Conservation (phyloP, 192 early-diverging fungal species). For the Coemansia reversa region DNA sequence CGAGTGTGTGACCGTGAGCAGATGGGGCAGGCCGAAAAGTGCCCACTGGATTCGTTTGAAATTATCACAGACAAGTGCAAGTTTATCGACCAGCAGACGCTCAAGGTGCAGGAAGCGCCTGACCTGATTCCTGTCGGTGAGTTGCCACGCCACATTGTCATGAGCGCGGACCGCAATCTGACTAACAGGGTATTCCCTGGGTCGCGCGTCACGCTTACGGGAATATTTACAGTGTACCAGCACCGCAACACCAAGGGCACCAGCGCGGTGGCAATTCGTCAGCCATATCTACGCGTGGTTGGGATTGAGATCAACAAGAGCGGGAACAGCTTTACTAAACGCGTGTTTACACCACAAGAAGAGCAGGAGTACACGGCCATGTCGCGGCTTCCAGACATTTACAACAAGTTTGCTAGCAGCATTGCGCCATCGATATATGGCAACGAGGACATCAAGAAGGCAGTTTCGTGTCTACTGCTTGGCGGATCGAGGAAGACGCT, state of each 20-base stretch:
- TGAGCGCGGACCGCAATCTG: slow-evolving; percentile 85
- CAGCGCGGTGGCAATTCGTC: slow-evolving; percentile 85
- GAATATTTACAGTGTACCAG: slow-evolving; percentile 93
- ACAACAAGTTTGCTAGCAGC: slow-evolving; percentile 84
- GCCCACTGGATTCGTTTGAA: slow-evolving; percentile 84
- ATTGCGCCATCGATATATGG: slow-evolving; percentile 98
- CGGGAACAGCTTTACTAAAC: slow-evolving; percentile 60
- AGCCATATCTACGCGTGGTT: slow-evolving; percentile 91
- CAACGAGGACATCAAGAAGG: slow-evolving; percentile 94
- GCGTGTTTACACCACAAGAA: slow-evolving; percentile 84
- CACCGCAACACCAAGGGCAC: slow-evolving; percentile 64
- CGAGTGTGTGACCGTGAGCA: slow-evolving; percentile 76
- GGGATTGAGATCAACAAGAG: slow-evolving; percentile 84
- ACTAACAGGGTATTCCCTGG: slow-evolving; percentile 93
- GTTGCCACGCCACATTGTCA: slow-evolving; percentile 88
- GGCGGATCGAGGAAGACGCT: slow-evolving; percentile 94
- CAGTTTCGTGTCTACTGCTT: slow-evolving; percentile 92
- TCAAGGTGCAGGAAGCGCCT: slow-evolving; percentile 97
- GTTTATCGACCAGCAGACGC: slow-evolving; percentile 95
- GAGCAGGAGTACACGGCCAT: slow-evolving; percentile 90
- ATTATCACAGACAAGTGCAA: slow-evolving; percentile 93
- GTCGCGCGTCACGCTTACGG: slow-evolving; percentile 86
- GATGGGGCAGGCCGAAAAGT: slow-evolving; percentile 34
- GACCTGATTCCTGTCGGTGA: slow-evolving; percentile 98
- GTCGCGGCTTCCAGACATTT: slow-evolving; percentile 83